phyloP scores from a whole-genome alignment of 1,284 basidiomycete species.

The Ceratobasidium sp. region DNA sequence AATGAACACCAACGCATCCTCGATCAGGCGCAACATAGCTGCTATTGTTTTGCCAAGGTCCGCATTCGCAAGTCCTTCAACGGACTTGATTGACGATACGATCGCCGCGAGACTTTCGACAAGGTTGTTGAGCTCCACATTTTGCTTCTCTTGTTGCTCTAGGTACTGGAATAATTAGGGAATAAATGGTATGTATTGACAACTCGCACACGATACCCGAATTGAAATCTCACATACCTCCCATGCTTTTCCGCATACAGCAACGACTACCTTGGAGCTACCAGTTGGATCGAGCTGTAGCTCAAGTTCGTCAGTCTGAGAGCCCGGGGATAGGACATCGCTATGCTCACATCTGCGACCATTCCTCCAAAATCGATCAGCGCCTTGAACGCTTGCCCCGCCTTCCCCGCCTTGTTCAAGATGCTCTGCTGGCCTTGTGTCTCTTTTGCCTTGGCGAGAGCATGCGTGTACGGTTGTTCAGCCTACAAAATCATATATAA shows the following conservation, averaged over 20 bases:
- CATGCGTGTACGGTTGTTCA: background rate
- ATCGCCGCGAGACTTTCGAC: background rate
- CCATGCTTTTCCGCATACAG: background rate
- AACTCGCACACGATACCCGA: too few species aligned
- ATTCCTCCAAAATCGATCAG: background rate
- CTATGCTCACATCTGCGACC: background rate
- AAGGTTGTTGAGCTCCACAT: background rate
- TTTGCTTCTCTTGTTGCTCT: background rate
- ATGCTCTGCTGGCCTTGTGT: too few species aligned
- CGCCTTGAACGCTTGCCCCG: background rate
- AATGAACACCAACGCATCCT: background rate
- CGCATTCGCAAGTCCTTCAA: background rate
- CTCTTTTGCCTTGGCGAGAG: background rate
- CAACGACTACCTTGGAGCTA: background rate
- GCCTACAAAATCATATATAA: too few species aligned
- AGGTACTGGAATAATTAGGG: background rate
- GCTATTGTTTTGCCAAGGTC: background rate
- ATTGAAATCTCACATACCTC: too few species aligned
- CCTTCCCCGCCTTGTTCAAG: background rate
- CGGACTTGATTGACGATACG: background rate
- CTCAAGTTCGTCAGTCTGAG: too few species aligned
- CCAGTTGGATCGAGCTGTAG: background rate
- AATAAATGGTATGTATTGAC: too few species aligned
- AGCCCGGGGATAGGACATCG: too few species aligned
- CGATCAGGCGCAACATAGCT: background rate